Base-by-base conservation (phyloP, 1,284 basidiomycete genomes). In the Pseudozyma thailandica region DNA sequence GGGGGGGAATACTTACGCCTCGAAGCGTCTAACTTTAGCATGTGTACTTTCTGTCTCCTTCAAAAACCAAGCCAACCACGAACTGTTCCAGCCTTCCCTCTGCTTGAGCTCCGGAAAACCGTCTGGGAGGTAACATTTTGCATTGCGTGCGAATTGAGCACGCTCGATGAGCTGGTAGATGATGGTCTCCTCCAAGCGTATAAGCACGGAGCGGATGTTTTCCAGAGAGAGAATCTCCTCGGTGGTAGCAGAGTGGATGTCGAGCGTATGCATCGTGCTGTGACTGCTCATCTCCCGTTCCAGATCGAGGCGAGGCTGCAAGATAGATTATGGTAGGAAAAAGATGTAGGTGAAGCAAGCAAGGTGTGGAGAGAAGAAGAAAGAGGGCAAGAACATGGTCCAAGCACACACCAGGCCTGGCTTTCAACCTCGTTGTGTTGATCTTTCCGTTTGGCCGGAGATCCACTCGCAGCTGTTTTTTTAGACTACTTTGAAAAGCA, bases 61-160 rank as follows among this genome's bases (percentile, higher is more conserved):
- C 84, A 99, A 85, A 85, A 98, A 94, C 96, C 96, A 99, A 58
- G 95, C 92, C 1, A 98, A 86, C 93, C 94, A 98, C 62, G 89
- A 92, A 1, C 92, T 92, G 3, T 88, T 82, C 84, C 93, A 94
- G 28, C 90, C 87, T 48, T 86, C 86, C 33, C 92, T 86, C 83
- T 94, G 90, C 8, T 79, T 68, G 30, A 84, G 79, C 30, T 83
- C 81, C 45, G 89, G 85, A 84, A 98, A 93, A 2, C 88, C 90
- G 13, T 90, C 90, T 3, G 87, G 86, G 56, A 90, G 85, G 85
- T 99, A 99, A 74, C 96, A 95, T 59, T 87, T 88, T n/a, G 90
- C 89, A 81, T 98, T 98, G 83, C 92, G 90, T 0, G 93, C 93
- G 79, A 97, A 98, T 83, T 98, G 95, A 0, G 94, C 94, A 25